Percentiles rank a stretch among this genome's conserved stretches.
Conservation (phyloP, 768 basidiomycete genomes). For the Hirschioporus abietinus region DNA sequence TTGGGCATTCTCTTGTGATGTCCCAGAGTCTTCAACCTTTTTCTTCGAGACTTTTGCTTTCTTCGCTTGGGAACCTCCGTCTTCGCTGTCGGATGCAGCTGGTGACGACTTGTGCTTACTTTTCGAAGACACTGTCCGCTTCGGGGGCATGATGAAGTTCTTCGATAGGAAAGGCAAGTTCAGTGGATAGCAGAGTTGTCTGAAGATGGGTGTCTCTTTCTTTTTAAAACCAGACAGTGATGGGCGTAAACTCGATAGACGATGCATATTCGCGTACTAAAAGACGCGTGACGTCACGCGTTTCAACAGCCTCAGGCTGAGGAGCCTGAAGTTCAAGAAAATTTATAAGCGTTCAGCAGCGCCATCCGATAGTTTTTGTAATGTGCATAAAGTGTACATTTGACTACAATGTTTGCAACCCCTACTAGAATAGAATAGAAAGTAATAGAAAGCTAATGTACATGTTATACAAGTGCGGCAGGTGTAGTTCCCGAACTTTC, state of each 20-base stretch:
- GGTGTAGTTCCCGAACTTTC: too few species aligned
- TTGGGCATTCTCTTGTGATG: constrained; percentile 36
- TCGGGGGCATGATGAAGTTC: neutral
- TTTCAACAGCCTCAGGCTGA: too few species aligned
- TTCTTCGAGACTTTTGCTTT: constrained; percentile 6
- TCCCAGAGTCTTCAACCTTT: neutral
- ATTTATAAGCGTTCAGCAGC: too few species aligned
- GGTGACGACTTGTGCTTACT: neutral
- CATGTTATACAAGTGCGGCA: too few species aligned
- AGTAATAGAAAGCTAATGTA: too few species aligned
- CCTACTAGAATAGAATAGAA: too few species aligned
- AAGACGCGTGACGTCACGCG: neutral
- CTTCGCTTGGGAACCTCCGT: constrained; percentile 1
- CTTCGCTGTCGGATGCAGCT: neutral
- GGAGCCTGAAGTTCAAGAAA: too few species aligned
- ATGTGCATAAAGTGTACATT: too few species aligned
- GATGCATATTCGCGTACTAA: neutral
- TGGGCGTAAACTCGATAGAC: neutral
- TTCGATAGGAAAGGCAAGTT: neutral
- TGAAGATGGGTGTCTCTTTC: too few species aligned
- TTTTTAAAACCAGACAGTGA: neutral
- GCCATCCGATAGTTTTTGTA: too few species aligned
- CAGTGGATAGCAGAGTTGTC: too few species aligned
- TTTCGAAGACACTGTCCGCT: neutral
- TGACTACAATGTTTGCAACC: too few species aligned